Conservation (phyloP, 176 grass and related monocot species). For the sorghum (Sorghum bicolor) region DNA sequence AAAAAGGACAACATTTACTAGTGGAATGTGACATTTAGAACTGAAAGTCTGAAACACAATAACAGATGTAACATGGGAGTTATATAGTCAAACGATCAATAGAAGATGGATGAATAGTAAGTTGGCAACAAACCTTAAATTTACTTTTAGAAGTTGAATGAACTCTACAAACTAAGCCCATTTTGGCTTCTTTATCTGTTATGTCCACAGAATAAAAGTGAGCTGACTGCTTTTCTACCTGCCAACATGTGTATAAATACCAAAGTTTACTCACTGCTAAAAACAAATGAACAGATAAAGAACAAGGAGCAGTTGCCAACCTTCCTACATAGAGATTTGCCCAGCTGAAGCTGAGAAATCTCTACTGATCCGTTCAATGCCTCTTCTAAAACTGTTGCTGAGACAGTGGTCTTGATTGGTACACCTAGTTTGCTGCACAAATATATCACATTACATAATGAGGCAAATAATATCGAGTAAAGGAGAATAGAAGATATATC, state of each 20-base stretch:
- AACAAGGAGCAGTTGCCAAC: conserved; percentile 36
- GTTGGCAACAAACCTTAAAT: conserved; percentile 81
- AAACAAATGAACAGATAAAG: conserved; percentile 20
- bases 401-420: conserved; percentile 95
- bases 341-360: conserved; percentile 60
- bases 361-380: conserved; percentile 70
- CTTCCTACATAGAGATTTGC: conserved; percentile 65
- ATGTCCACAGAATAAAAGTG: conserved; percentile 94
- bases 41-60: not conserved
- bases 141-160: conserved; percentile 89
- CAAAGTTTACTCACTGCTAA: conserved; percentile 7
- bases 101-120: conserved; percentile 2
- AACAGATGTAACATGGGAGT: conserved; percentile 17
- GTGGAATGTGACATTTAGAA: not conserved
- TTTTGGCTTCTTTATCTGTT: conserved; percentile 77
- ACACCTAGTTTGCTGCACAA: conserved; percentile 90
- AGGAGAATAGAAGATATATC: not conserved
- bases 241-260: conserved; percentile 30
- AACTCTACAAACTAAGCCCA: conserved; percentile 88
- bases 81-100: conserved; percentile 22
- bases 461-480: conserved; percentile 20
- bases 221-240: conserved; percentile 98
- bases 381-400: conserved; percentile 95
- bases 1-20: not conserved
- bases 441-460: conserved; percentile 16